Evolutionary conservation across 306 rosid genomes (phyloP).

Genomic region (Nissolia schottii): DNA sequence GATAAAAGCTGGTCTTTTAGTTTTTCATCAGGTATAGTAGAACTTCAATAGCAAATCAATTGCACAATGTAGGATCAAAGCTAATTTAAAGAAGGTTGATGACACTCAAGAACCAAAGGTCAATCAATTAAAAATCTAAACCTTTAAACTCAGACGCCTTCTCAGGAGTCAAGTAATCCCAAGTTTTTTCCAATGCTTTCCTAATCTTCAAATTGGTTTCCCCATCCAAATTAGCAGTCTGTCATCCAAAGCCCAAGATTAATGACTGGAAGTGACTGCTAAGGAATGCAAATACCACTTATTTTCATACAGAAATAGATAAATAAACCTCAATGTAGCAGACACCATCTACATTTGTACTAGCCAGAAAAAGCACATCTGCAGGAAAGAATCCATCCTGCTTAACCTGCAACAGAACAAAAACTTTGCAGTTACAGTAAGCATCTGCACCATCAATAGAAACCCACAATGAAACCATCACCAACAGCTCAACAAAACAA

Average conservation of each 20-base stretch:
- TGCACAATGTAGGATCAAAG: background rate
- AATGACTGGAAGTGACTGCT: background rate
- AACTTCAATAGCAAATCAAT: conserved; percentile 14
- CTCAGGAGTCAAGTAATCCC: conserved; percentile 84
- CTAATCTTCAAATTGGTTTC: conserved; percentile 94
- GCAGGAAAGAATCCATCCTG: conserved; percentile 88
- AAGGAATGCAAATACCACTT: conserved; percentile 14
- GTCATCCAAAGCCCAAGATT: conserved; percentile 19
- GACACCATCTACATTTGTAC: conserved; percentile 87
- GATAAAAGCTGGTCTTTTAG: background rate
- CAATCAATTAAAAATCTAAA: conserved; percentile 20
- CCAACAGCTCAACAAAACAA: conserved; percentile 2
- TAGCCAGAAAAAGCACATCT: conserved; percentile 82
- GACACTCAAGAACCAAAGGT: conserved; percentile 1
- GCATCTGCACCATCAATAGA: background rate
- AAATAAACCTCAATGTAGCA: conserved; percentile 80
- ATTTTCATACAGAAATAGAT: conserved; percentile 11
- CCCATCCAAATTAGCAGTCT: conserved; percentile 98
- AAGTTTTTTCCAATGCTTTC: conserved; percentile 82
- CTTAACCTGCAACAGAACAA: conserved; percentile 55
- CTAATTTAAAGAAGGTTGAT: background rate
- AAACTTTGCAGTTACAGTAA: background rate
- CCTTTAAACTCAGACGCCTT: conserved; percentile 90
- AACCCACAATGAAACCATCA: conserved; percentile 2
- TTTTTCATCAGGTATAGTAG: background rate